These are phyloP conservation scores for Rhododendron kiyosumense DNA, from an alignment of 148 eudicot genomes.

Conservation along the genomic window DNA sequence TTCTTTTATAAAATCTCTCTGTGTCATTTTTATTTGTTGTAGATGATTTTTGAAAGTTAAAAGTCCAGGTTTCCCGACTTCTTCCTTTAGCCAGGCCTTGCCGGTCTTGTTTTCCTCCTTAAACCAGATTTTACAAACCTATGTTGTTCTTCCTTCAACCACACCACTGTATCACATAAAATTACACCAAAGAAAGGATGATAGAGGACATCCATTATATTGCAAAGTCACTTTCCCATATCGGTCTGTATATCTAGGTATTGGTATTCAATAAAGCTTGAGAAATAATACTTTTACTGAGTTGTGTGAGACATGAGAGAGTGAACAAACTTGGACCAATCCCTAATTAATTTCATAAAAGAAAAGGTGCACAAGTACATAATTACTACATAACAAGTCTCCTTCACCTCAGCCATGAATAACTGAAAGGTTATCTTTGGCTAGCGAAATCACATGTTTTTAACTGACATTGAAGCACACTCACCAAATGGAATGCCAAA, in stretches of 20 bases:
- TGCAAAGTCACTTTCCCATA: too few species aligned
- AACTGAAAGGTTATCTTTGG: background rate
- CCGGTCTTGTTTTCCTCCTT: background rate
- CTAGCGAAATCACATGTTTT: background rate
- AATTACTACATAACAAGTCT: background rate
- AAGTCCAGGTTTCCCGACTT: background rate
- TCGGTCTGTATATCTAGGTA: background rate
- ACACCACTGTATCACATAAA: background rate
- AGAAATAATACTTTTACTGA: background rate
- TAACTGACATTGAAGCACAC: slow-evolving; percentile 18
- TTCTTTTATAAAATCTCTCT: background rate
- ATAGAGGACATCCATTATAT: background rate
- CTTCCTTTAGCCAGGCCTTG: background rate
- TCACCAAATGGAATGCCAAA: slow-evolving; percentile 91
- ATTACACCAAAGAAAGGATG: background rate
- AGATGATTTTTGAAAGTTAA: background rate
- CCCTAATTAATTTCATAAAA: background rate
- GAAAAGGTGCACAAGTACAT: background rate
- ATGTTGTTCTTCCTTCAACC: background rate
- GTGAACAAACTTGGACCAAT: background rate
- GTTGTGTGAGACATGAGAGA: background rate
- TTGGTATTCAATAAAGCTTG: background rate
- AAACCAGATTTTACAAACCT: background rate
- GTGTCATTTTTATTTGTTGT: background rate
- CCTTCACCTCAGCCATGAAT: background rate